These are phyloP conservation scores for Epichloe gansuensis DNA, from an alignment of 2,329 filamentous ascomycete species.

Conservation along the genomic window DNA sequence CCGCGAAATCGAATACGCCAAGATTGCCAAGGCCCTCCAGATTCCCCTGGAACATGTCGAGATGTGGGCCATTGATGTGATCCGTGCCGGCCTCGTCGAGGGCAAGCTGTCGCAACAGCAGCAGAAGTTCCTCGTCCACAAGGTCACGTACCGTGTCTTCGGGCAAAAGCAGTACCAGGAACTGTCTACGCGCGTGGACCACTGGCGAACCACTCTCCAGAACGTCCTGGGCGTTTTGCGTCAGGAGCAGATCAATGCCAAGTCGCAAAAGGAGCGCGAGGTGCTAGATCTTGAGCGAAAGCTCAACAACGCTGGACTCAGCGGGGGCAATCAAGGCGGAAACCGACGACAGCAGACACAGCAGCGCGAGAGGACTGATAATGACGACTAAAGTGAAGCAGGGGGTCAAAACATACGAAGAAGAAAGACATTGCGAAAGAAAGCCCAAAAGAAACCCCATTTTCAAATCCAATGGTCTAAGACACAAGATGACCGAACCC, in stretches of 20 bases:
- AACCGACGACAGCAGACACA: conserved; percentile 26
- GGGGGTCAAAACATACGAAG: conserved; percentile 5
- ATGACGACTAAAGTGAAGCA: conserved; percentile 37
- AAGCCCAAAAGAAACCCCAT: too few relatives aligned
- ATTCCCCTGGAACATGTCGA: conserved; percentile 78
- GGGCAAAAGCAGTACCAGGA: conserved; percentile 98
- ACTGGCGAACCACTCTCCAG: conserved; percentile 75
- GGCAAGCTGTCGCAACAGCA: conserved; percentile 91
- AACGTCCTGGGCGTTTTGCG: conserved; percentile 69
- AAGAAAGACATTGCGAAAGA: background rate
- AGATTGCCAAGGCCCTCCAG: conserved; percentile 75
- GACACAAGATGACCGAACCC: too few relatives aligned
- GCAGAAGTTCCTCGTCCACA: conserved; percentile 87
- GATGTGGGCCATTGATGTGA: conserved; percentile 98
- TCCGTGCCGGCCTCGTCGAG: conserved; percentile 89
- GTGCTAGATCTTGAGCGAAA: conserved; percentile 59
- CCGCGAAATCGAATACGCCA: conserved; percentile 78
- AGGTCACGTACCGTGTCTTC: conserved; percentile 92
- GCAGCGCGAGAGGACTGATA: conserved; percentile 38
- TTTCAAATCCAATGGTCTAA: too few relatives aligned
- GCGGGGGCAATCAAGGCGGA: conserved; percentile 18
- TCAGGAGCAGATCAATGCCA: conserved; percentile 68
- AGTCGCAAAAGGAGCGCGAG: conserved; percentile 67
- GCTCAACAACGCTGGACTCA: conserved; percentile 31
- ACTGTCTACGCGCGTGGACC: conserved; percentile 78